Conservation (phyloP, 176 grass and related monocot species). For the Thalia dealbata region DNA sequence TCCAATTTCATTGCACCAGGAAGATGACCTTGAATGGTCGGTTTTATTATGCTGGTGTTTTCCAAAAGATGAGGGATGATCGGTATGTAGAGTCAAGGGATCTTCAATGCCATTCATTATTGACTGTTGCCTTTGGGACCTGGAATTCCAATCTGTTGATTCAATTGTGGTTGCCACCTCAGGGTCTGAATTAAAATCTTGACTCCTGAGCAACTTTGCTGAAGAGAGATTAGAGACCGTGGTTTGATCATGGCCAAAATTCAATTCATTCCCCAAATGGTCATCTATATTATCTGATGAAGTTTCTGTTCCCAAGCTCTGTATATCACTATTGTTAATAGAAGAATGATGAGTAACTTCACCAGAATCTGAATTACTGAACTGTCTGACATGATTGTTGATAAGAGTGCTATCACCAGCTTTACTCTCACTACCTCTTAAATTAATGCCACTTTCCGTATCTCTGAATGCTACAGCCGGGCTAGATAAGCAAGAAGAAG, state of each 20-base stretch:
- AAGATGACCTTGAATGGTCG: conserved; percentile 17
- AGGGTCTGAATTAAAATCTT: conserved; percentile 14
- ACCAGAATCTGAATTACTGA: conserved; percentile 17
- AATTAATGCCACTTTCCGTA: conserved; percentile 24
- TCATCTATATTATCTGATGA: conserved; percentile 49
- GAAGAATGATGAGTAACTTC: conserved; percentile 21
- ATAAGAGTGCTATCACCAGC: conserved; percentile 14
- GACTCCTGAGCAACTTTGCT: conserved; percentile 1
- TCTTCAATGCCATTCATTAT: conserved; percentile 15
- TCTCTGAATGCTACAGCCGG: conserved; percentile 28
- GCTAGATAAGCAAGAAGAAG: conserved; percentile 25
- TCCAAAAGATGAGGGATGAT: conserved; percentile 20
- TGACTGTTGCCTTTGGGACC: conserved; percentile 21
- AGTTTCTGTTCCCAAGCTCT: conserved; percentile 31
- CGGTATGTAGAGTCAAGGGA: conserved; percentile 7
- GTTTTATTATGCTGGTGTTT: conserved; percentile 7
- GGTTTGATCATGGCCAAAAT: conserved; percentile 23
- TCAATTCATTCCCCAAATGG: conserved; percentile 25
- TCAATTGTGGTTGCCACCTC: conserved; percentile 21
- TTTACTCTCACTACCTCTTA: neutral
- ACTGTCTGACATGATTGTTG: conserved; percentile 17
- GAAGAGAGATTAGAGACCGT: conserved; percentile 13
- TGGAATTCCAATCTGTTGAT: conserved; percentile 32
- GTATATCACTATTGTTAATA: conserved; percentile 19
- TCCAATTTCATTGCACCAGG: conserved; percentile 25